Conservation (phyloP, 2,329 filamentous ascomycete species). For the Fusarium camptoceras region DNA sequence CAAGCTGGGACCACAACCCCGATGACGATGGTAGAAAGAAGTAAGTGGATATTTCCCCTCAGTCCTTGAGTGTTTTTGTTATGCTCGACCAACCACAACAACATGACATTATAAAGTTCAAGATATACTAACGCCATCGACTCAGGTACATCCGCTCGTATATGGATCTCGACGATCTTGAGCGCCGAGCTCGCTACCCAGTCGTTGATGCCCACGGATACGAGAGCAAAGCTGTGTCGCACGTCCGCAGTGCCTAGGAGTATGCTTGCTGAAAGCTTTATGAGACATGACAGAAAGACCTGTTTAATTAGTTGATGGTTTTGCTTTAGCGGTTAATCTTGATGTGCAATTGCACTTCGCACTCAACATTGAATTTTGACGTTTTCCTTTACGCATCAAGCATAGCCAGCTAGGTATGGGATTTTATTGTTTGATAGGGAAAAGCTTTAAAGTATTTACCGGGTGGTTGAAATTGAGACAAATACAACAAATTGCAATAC, state of each 20-base stretch:
- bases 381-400: slow-evolving; percentile 20
- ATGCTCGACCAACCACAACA: slow-evolving; percentile 38
- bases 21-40: slow-evolving; percentile 75
- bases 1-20: slow-evolving; percentile 88
- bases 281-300: slow-evolving; percentile 15
- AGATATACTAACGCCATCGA: slow-evolving; percentile 45
- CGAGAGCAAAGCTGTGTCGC: slow-evolving; percentile 57
- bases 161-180: slow-evolving; percentile 82
- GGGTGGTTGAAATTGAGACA: background rate
- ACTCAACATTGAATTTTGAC: slow-evolving; percentile 24
- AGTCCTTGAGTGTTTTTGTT: slow-evolving; percentile 24
- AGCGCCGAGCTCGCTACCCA: slow-evolving; percentile 80
- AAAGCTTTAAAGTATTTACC: background rate
- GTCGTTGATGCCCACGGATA: slow-evolving; percentile 68
- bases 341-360: slow-evolving; percentile 13
- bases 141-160: slow-evolving; percentile 85
- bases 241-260: slow-evolving; percentile 47
- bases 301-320: slow-evolving; percentile 1
- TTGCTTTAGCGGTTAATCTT: slow-evolving; percentile 28
- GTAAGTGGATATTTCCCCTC: slow-evolving; percentile 54
- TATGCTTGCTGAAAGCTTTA: background rate
- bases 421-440: slow-evolving; percentile 10
- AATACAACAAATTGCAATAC: background rate
- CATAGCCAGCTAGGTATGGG: slow-evolving; percentile 38
- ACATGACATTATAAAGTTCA: slow-evolving; percentile 44